These are phyloP conservation scores for Aureobasidium pullulans DNA, from an alignment of 2,329 filamentous ascomycete species.

Conservation along the genomic window DNA sequence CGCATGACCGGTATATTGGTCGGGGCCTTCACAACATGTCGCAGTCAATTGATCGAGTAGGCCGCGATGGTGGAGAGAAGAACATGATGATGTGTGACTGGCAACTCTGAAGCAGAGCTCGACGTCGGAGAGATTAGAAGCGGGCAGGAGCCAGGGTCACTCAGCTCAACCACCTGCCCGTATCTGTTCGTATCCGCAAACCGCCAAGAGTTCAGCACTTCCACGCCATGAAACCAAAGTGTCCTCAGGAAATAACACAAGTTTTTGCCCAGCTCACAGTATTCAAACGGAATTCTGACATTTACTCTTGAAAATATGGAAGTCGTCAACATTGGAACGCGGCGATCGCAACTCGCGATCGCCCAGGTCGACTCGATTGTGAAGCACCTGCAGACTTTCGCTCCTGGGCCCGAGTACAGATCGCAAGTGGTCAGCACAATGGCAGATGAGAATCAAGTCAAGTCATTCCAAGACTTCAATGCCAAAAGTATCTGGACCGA, in stretches of 20 bases:
- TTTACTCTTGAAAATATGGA: neutral
- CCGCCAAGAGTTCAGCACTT: neutral
- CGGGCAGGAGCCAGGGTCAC: no score
- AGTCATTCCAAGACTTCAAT: constrained; percentile 73
- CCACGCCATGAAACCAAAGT: neutral
- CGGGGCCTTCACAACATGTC: no score
- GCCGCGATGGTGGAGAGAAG: no score
- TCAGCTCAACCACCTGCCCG: no score
- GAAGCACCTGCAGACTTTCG: constrained; percentile 52
- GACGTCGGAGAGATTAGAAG: no score
- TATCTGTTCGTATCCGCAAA: no score
- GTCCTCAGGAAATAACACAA: no score
- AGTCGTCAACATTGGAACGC: neutral
- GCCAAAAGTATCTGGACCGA: constrained; percentile 90
- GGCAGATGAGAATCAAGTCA: constrained; percentile 81
- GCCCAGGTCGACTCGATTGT: constrained; percentile 70
- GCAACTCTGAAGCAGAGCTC: no score
- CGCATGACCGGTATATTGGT: no score
- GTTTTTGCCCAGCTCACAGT: neutral
- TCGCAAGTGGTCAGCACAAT: constrained; percentile 44
- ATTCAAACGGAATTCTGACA: neutral
- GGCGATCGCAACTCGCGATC: constrained; percentile 72
- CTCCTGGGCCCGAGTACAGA: constrained; percentile 61
- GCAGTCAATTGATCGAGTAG: no score
- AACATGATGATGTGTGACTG: no score